phyloP scores from a whole-genome alignment of 2,329 filamentous ascomycete species.

The Leptoxyphium fumago region DNA sequence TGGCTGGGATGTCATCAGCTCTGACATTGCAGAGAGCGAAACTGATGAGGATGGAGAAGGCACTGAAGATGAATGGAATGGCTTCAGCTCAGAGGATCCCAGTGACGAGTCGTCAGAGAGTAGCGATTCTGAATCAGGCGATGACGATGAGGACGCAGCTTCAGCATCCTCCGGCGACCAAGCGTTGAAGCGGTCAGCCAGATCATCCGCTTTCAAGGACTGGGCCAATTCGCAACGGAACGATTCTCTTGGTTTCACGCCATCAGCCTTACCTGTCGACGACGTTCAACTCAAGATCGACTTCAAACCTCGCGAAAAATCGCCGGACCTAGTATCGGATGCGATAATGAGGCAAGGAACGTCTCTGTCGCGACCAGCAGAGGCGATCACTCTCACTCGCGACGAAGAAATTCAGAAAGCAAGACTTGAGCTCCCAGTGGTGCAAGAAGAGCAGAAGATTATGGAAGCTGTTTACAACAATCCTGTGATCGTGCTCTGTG shows the following conservation, averaged over 20 bases:
- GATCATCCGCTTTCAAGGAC: constrained; percentile 67
- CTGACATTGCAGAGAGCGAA: constrained; percentile 1
- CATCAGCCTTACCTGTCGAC: constrained; percentile 28
- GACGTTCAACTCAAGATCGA: constrained; percentile 32
- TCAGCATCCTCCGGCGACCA: constrained; percentile 21
- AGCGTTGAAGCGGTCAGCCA: constrained; percentile 24
- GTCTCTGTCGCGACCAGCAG: constrained; percentile 48
- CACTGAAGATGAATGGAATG: constrained; percentile 13
- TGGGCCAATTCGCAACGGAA: constrained; percentile 86
- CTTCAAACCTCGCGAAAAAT: constrained; percentile 52
- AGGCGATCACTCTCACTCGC: constrained; percentile 57
- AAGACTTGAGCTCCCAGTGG: constrained; percentile 69
- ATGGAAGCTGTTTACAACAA: constrained; percentile 97
- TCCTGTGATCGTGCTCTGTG: constrained; percentile 78
- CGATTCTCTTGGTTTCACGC: constrained; percentile 57
- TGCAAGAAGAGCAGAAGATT: constrained; percentile 89
- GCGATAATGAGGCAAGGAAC: constrained; percentile 47
- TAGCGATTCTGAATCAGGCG: constrained; percentile 11
- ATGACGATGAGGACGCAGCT: constrained; percentile 17
- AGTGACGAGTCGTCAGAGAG: constrained; percentile 19
- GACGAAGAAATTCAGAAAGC: constrained; percentile 60
- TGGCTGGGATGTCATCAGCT: background rate
- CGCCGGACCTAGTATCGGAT: constrained; percentile 55
- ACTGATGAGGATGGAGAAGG: constrained; percentile 9
- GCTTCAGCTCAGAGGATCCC: constrained; percentile 12